These are phyloP conservation scores for Aspergillus arachidicola DNA, from an alignment of 2,329 filamentous ascomycete species.

Conservation along the genomic window DNA sequence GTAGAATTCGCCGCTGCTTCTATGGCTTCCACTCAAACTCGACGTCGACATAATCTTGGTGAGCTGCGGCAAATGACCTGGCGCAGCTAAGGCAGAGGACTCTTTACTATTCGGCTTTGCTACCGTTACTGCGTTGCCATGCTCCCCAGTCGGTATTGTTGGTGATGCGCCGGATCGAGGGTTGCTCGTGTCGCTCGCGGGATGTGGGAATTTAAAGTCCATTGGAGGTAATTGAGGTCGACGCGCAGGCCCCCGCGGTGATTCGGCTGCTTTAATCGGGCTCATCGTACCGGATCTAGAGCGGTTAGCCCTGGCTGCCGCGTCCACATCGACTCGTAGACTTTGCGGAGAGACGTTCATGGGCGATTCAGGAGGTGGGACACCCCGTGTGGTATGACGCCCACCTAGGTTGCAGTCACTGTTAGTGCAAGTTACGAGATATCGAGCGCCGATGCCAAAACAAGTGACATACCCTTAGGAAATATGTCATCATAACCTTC, in stretches of 20 bases:
- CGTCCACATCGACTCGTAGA: conserved; percentile 38
- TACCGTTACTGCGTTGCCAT: conserved; percentile 13
- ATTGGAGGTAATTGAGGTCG: conserved; percentile 40
- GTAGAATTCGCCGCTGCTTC: conserved; percentile 94
- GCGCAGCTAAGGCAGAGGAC: conserved; percentile 27
- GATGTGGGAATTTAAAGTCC: conserved; percentile 61
- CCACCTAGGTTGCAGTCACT: conserved; percentile 27
- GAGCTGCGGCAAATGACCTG: conserved; percentile 50
- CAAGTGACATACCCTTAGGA: conserved; percentile 38
- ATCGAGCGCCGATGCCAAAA: neutral
- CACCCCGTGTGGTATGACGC: conserved; percentile 37
- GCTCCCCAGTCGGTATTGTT: conserved; percentile 32
- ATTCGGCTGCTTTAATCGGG: conserved; percentile 39
- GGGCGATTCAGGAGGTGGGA: conserved; percentile 34
- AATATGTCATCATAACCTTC: conserved; percentile 44
- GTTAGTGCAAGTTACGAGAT: neutral
- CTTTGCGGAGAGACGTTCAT: conserved; percentile 30
- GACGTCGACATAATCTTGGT: conserved; percentile 72
- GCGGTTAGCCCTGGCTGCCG: conserved; percentile 28
- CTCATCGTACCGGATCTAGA: conserved; percentile 31
- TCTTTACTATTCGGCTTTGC: conserved; percentile 28
- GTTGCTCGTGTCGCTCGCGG: conserved; percentile 31
- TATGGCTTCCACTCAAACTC: conserved; percentile 75
- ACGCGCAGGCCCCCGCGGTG: conserved; percentile 44
- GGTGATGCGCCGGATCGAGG: conserved; percentile 31